Percentiles rank a stretch among this genome's conserved stretches.
phyloP scores from a whole-genome alignment of 441 rosid genomes.

The Iberis amara region DNA sequence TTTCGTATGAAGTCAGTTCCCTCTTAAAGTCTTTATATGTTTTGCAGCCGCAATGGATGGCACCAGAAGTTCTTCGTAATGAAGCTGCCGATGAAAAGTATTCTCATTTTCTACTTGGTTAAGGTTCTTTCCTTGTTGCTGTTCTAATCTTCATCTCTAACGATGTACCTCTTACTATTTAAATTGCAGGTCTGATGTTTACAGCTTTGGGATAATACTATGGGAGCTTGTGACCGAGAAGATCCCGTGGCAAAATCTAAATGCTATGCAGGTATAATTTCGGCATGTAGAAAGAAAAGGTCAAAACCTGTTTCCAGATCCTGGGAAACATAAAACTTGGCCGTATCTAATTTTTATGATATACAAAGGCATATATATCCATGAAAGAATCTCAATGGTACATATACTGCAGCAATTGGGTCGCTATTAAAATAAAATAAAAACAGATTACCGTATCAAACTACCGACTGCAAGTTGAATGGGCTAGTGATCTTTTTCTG shows the following conservation, averaged over 20 bases:
- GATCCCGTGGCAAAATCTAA: conserved; percentile 94
- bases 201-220: conserved; percentile 82
- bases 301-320: background rate
- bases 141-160: conserved; percentile 17
- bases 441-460: no score
- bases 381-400: background rate
- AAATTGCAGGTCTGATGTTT: conserved; percentile 69
- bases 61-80: conserved; percentile 91
- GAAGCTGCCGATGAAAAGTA: conserved; percentile 94
- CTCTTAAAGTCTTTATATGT: conserved; percentile 22
- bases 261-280: conserved; percentile 80
- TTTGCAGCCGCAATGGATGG: conserved; percentile 98
- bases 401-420: background rate
- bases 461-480: conserved; percentile 7
- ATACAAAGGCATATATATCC: background rate
- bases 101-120: conserved; percentile 20
- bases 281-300: conserved; percentile 9
- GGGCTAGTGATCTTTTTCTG: background rate
- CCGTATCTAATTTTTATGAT: background rate
- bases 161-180: background rate
- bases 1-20: conserved; percentile 7
- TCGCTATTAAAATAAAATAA: background rate
- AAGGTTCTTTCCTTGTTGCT: background rate
- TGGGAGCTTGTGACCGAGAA: conserved; percentile 96
- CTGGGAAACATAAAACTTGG: background rate